Base-by-base conservation (phyloP, 2,329 filamentous ascomycete species). In the Aspergillus ochraceus region DNA sequence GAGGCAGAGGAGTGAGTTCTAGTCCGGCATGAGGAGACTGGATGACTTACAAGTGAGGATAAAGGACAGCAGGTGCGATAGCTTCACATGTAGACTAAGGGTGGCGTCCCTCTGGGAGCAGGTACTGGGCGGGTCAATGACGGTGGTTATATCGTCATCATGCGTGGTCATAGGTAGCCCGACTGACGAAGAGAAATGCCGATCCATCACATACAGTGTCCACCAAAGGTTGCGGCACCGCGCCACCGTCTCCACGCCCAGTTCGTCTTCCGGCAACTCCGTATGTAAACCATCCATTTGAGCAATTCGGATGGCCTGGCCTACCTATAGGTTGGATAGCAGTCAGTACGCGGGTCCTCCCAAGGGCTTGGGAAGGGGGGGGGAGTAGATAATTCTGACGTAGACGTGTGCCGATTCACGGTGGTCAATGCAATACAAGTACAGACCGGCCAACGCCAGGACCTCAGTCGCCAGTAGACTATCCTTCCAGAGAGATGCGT, bases 271-370 rank as follows among this genome's bases (percentile, higher is more conserved):
- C 0, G 76, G 76, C 0, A 80, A 67, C 20, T 78, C 71, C 0
- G 77, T 78, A 39, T 80, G 77, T 4, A 80, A 26, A 0, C 77
- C 76, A 59, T 78, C 76, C 1, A 79, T n/a, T 14, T 78, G 76
- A 2, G 77, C 77, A 2, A 79, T 77, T 3, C 76, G 72, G 17
- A 79, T 71, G 5, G 76, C 77, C 42, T 78, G 76, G 2, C 72
- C 73, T 36, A 79, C 66, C 77, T 79, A 22, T 17, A n/a, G 12
- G 24, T 46, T 12, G 14, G 19, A 26, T n/a, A 6, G 32, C 29
- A 20, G 47, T 26, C 24, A 53, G 3, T 57, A 8, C 26, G 8
- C 8, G 4, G 8, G 6, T 29, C 26, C 26, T 29, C 4, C 11
- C 10, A 3, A 47, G 11, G 11, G 12, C 12, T 36, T 19, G 1